Evolutionary conservation across 805 yeast genomes (phyloP), one percentile per base, ranked within the genome.

Genomic region (Cyberlindnera petersonii): DNA sequence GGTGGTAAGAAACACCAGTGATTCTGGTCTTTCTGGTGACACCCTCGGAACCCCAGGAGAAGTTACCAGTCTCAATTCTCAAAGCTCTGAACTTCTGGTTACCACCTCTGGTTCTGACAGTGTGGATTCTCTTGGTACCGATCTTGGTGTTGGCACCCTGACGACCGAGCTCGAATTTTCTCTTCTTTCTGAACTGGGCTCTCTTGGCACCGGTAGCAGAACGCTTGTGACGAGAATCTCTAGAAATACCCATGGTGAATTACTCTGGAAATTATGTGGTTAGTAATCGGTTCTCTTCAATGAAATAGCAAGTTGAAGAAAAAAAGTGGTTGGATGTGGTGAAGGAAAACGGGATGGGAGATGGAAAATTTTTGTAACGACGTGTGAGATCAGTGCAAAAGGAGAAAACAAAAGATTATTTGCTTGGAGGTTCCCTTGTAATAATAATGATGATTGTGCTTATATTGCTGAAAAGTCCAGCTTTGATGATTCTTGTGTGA

Each of bases 191-290:
- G 95, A 82, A 86, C 76, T 88, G 95, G 74, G 98, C 98, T 77
- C 97, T 88, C 77, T 88, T 89, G 72, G 98, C 98, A 85, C 98
- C 98, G 69, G 98, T 89, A 74, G 94, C 95, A 65, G 97, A 76
- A 77, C 98, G 94, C 86, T 91, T 91, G 89, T 93, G 98, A 79
- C 97, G 96, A 74, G 98, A 91, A 82, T 93, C 98, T 82, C 98
- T 91, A 75, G 98, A 88, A 85, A 91, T 91, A 89, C 98, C 98
- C 98, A 91, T 91, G 72, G 72, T 84, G 67, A 54, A 40, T 44
- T 49, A 48, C 31, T 20, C 33, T 30, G 26, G 4, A 18, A 15
- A 23, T 14, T 22, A n/a, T n/a, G n/a, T n/a, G n/a, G 35, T 30
- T 32, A 32, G 35, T 32, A 32, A 7, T 31, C 33, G 23, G 13